phyloP scores from a whole-genome alignment of 345 rosid species.

The Aquilaria sinensis region DNA sequence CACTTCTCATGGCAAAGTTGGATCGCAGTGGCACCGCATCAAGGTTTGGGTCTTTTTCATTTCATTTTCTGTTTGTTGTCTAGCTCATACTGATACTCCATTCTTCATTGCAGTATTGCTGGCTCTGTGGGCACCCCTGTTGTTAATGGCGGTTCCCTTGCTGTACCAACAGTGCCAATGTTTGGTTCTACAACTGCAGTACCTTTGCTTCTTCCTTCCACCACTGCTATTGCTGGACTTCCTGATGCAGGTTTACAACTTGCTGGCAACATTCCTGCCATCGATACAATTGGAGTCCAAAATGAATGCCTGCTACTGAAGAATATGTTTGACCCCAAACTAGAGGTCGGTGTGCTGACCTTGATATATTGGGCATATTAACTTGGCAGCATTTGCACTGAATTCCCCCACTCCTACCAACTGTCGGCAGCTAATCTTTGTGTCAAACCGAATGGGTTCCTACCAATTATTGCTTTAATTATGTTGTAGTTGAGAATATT shows the following conservation, averaged over 20 bases:
- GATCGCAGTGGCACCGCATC: conserved; percentile 82
- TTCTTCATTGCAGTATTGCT: conserved; percentile 24
- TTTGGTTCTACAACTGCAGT: conserved; percentile 34
- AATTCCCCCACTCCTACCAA: not conserved
- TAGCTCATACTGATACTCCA: conserved; percentile 3
- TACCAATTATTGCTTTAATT: too few relatives aligned
- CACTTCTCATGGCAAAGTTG: conserved; percentile 84
- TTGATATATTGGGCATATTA: not conserved
- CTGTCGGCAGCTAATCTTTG: too few relatives aligned
- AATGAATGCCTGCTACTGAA: conserved; percentile 77
- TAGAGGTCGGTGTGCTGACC: conserved; percentile 46
- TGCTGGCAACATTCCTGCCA: conserved; percentile 34
- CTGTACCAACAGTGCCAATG: conserved; percentile 36
- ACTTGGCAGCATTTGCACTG: not conserved
- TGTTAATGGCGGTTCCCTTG: conserved; percentile 34
- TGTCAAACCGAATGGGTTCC: too few relatives aligned
- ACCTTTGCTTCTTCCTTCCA: conserved; percentile 48
- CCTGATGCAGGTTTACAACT: conserved; percentile 42
- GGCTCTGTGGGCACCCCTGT: conserved; percentile 28
- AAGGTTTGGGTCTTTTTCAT: conserved; percentile 37
- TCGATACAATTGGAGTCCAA: conserved; percentile 65
- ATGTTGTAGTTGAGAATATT: too few relatives aligned
- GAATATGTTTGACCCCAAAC: conserved; percentile 89
- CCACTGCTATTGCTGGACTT: conserved; percentile 49
- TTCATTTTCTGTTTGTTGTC: conserved; percentile 1